A percentile compares a stretch with the other conserved stretches of the same genome.
Conservation (phyloP, 2,329 filamentous ascomycete species). For the Tolypocladium pustulatum region DNA sequence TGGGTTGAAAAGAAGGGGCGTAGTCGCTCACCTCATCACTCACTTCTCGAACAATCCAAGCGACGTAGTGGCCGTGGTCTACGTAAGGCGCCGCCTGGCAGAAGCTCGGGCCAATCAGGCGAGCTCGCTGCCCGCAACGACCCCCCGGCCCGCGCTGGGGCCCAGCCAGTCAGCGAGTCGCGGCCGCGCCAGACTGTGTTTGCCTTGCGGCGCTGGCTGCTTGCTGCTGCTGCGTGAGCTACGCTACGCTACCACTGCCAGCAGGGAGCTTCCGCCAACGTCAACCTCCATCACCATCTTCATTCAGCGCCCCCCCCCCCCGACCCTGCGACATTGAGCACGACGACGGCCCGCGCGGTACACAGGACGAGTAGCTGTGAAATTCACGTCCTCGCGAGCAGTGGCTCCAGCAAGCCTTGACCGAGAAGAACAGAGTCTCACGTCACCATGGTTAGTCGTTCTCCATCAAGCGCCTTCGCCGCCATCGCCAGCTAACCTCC, state of each 20-base stretch:
- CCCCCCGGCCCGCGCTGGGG: background rate
- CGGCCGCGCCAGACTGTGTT: conserved; percentile 15
- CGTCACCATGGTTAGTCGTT: conserved; percentile 1
- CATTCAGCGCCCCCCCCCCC: too few relatives aligned
- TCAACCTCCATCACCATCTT: background rate
- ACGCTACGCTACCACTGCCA: background rate
- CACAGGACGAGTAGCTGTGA: background rate
- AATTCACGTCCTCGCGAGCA: background rate
- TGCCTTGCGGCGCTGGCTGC: conserved; percentile 8
- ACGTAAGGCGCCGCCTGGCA: conserved; percentile 3
- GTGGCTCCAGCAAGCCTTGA: background rate
- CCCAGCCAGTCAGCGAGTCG: background rate
- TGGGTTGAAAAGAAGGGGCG: background rate
- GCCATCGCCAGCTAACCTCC: conserved; percentile 16
- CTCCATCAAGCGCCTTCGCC: background rate
- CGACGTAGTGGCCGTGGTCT: background rate
- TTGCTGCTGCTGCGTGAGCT: background rate
- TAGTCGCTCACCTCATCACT: background rate
- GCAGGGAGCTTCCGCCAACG: background rate
- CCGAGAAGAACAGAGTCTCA: background rate
- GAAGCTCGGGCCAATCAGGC: conserved; percentile 6
- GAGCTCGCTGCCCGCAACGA: background rate
- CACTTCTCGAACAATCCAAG: background rate
- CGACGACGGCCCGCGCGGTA: background rate
- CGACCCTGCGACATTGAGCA: background rate